phyloP scores from a whole-genome alignment of 148 eudicot genomes.

The Drosera capensis region DNA sequence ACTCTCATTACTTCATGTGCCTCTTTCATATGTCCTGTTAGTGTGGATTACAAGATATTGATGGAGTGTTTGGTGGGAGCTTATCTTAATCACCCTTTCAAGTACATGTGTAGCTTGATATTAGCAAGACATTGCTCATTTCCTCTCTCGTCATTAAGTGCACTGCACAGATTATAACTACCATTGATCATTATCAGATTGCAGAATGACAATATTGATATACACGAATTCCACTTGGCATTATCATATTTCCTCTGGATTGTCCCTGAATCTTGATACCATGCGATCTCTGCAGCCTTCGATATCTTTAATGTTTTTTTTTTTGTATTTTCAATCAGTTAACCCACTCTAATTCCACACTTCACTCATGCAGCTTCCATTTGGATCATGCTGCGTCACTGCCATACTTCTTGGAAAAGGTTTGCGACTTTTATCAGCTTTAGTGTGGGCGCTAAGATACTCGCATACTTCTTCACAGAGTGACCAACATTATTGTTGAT shows the following conservation, averaged over 20 bases:
- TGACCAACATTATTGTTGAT: neutral
- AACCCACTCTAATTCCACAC: neutral
- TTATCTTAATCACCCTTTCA: too few species aligned
- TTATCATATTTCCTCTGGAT: too few species aligned
- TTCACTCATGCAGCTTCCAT: slow-evolving; percentile 64
- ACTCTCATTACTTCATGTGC: neutral
- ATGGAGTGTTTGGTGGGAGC: too few species aligned
- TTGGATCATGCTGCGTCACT: slow-evolving; percentile 99
- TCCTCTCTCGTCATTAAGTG: neutral
- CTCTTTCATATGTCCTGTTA: neutral
- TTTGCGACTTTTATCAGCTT: slow-evolving; percentile 15
- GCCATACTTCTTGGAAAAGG: slow-evolving; percentile 94
- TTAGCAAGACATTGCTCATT: neutral
- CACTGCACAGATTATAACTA: too few species aligned
- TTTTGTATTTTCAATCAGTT: slow-evolving; percentile 1
- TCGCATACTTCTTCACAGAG: slow-evolving; percentile 1
- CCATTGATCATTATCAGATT: too few species aligned
- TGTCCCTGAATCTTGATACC: too few species aligned
- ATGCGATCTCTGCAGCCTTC: neutral
- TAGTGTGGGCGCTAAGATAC: neutral
- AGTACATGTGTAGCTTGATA: too few species aligned
- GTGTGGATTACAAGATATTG: too few species aligned
- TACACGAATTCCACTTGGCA: too few species aligned
- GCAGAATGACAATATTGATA: too few species aligned
- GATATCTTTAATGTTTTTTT: neutral